phyloP scores from a whole-genome alignment of 148 eudicot genomes.

The Fagopyrum esculentum region DNA sequence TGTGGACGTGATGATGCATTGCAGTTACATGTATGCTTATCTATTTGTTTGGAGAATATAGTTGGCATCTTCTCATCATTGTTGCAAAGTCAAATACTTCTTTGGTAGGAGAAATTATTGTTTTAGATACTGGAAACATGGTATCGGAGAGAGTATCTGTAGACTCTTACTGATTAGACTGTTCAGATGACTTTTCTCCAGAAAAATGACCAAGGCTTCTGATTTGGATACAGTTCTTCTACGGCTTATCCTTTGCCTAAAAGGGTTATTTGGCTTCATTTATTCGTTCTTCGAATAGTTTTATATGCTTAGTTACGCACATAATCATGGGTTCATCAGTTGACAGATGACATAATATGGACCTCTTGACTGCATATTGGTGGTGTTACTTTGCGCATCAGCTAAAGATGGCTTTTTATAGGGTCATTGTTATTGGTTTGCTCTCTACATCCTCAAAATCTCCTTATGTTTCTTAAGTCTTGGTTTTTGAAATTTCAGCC shows the following conservation, averaged over 20 bases:
- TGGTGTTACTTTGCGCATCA: neutral
- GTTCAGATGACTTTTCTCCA: neutral
- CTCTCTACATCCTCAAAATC: no score
- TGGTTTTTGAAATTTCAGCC: conserved; percentile 41
- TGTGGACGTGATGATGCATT: conserved; percentile 7
- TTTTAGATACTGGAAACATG: neutral
- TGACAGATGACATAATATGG: neutral
- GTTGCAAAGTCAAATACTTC: no score
- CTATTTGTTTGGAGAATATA: no score
- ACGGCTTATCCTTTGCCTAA: neutral
- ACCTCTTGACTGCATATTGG: no score
- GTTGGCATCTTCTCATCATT: neutral
- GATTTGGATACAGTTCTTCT: neutral
- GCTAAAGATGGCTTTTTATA: neutral
- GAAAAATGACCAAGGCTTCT: neutral
- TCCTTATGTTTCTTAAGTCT: conserved; percentile 16
- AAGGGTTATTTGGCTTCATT: neutral
- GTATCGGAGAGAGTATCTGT: neutral
- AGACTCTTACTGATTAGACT: neutral
- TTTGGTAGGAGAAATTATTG: neutral
- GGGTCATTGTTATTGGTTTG: neutral
- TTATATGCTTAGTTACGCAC: neutral
- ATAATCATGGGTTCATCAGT: neutral
- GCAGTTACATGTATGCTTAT: neutral
- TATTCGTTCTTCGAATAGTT: neutral